Conservation (phyloP, 2,329 filamentous ascomycete species). For the Arachnomyces sp. region DNA sequence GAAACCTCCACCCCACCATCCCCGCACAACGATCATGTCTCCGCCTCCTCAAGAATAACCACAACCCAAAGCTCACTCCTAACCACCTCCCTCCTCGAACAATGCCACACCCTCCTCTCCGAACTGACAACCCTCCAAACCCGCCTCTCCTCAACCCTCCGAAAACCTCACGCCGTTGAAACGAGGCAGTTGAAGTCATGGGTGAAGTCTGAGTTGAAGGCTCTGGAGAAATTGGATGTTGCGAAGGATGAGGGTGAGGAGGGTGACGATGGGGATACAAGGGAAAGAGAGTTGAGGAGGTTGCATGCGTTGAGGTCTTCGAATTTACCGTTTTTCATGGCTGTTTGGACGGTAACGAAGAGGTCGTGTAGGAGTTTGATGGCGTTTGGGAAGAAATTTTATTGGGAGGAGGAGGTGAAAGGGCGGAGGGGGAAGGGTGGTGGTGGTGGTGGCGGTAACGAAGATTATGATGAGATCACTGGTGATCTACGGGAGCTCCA, state of each 20-base stretch:
- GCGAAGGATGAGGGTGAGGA: conserved; percentile 17
- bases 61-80: conserved; percentile 10
- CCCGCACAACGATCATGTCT: conserved; percentile 13
- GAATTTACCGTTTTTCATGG: conserved; percentile 57
- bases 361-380: conserved; percentile 45
- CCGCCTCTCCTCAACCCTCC: conserved; percentile 31
- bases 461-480: not conserved
- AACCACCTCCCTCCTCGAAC: conserved; percentile 25
- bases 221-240: conserved; percentile 35
- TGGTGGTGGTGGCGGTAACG: conserved; percentile 9
- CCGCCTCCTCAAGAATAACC: conserved; percentile 9
- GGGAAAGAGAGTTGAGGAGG: conserved; percentile 12
- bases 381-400: conserved; percentile 50
- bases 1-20: conserved; percentile 16
- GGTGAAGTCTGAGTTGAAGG: conserved; percentile 41
- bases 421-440: conserved; percentile 3
- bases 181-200: conserved; percentile 42
- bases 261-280: conserved; percentile 11
- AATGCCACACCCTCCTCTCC: conserved; percentile 34
- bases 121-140: conserved; percentile 40
- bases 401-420: conserved; percentile 30
- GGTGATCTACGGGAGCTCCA: conserved; percentile 1
- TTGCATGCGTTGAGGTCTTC: conserved; percentile 55
- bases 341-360: conserved; percentile 56
- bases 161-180: conserved; percentile 42